These are phyloP conservation scores for Mycena venus DNA, from an alignment of 768 basidiomycete genomes.

Conservation along the genomic window DNA sequence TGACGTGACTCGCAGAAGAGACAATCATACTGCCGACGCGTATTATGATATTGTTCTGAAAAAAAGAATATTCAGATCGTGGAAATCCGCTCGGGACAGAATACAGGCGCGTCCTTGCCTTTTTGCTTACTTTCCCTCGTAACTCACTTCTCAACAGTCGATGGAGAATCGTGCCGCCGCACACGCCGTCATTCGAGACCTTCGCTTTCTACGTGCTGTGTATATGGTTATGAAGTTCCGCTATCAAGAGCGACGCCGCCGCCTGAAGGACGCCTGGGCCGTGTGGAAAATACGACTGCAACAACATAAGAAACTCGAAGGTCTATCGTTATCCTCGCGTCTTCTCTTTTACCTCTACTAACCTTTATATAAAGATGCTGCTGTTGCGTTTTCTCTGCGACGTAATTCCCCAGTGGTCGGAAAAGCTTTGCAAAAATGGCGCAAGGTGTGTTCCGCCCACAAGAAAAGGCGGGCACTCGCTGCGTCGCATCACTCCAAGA, in stretches of 20 bases:
- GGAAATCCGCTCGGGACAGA: conserved; percentile 67
- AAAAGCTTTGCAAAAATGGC: conserved; percentile 62
- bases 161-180: conserved; percentile 70
- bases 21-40: conserved; percentile 56
- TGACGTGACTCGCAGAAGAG: conserved; percentile 51
- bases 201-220: conserved; percentile 69
- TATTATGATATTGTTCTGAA: conserved; percentile 57
- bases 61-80: conserved; percentile 62
- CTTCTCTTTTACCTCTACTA: conserved; percentile 17
- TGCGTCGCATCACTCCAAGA: conserved; percentile 59
- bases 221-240: conserved; percentile 77
- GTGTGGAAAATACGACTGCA: conserved; percentile 65
- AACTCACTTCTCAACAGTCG: conserved; percentile 50
- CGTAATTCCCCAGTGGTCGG: conserved; percentile 54
- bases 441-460: conserved; percentile 54
- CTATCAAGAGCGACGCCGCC: conserved; percentile 68
- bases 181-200: conserved; percentile 68
- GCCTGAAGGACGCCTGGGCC: conserved; percentile 60
- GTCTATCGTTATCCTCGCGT: conserved; percentile 46
- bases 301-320: conserved; percentile 56
- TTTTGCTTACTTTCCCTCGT: not conserved
- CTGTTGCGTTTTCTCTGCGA: conserved; percentile 63
- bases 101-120: conserved; percentile 59
- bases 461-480: conserved; percentile 64
- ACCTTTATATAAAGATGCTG: conserved; percentile 54